These are phyloP conservation scores for Mucuna pruriens DNA, from an alignment of 306 rosid species.

Conservation along the genomic window DNA sequence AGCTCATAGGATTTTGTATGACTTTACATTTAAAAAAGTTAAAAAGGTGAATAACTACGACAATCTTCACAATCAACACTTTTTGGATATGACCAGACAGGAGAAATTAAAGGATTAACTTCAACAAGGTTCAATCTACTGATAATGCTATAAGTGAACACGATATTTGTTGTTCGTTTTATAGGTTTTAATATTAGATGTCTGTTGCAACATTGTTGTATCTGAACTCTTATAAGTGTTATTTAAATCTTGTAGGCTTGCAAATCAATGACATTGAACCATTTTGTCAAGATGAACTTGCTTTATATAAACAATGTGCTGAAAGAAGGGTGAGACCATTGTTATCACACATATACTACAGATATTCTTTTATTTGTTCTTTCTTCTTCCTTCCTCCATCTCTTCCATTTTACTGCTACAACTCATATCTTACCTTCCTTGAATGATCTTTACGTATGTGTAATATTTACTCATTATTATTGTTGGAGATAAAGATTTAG, in stretches of 20 bases:
- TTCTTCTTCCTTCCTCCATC: not conserved
- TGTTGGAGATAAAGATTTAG: slow-evolving; percentile 7
- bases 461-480: slow-evolving; percentile 2
- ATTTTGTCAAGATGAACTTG: slow-evolving; percentile 95
- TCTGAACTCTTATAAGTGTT: slow-evolving; percentile 21
- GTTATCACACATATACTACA: not conserved
- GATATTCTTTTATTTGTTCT: slow-evolving; percentile 17
- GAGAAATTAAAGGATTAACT: slow-evolving; percentile 19
- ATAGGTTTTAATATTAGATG: slow-evolving; percentile 15
- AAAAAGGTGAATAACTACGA: not conserved
- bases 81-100: not conserved
- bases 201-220: not conserved
- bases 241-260: slow-evolving; percentile 65
- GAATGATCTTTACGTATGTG: not conserved
- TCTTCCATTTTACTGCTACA: slow-evolving; percentile 19
- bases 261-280: slow-evolving; percentile 97
- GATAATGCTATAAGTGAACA: not conserved
- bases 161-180: not conserved
- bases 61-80: not conserved
- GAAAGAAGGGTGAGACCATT: slow-evolving; percentile 76
- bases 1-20: not conserved
- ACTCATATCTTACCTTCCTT: slow-evolving; percentile 18
- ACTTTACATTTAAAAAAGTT: not conserved
- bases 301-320: slow-evolving; percentile 74
- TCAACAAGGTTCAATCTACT: slow-evolving; percentile 16